phyloP scores from a whole-genome alignment of 768 basidiomycete species.

The Inosperma sp. region DNA sequence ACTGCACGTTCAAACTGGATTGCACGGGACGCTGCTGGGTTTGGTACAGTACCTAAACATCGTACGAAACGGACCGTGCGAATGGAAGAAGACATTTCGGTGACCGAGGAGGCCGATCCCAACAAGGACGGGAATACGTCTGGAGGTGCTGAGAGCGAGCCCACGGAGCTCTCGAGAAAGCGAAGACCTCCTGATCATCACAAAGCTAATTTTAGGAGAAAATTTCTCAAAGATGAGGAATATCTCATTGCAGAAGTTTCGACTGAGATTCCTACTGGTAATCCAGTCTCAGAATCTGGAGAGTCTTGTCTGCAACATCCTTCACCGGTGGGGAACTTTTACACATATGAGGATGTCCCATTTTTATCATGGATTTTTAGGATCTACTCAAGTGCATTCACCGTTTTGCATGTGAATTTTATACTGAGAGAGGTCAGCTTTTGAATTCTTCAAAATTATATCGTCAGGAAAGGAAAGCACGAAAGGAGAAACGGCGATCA shows the following conservation, averaged over 20 bases:
- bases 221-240: slow-evolving; percentile 46
- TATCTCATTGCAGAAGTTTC: slow-evolving; percentile 40
- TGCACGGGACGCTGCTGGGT: slow-evolving; percentile 61
- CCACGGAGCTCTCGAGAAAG: slow-evolving; percentile 15
- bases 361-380: slow-evolving; percentile 23
- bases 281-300: neutral
- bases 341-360: slow-evolving; percentile 4
- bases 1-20: slow-evolving; percentile 61
- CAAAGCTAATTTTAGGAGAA: slow-evolving; percentile 38
- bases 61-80: slow-evolving; percentile 15
- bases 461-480: slow-evolving; percentile 30
- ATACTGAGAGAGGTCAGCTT: slow-evolving; percentile 57
- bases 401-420: slow-evolving; percentile 47
- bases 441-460: slow-evolving; percentile 45
- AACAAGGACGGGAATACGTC: slow-evolving; percentile 13
- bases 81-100: slow-evolving; percentile 6
- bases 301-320: slow-evolving; percentile 32
- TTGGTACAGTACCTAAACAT: slow-evolving; percentile 33
- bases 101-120: slow-evolving; percentile 7
- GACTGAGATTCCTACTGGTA: neutral
- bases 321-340: slow-evolving; percentile 44
- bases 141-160: slow-evolving; percentile 14
- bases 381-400: slow-evolving; percentile 50
- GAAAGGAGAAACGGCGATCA: slow-evolving; percentile 8
- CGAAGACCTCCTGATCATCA: slow-evolving; percentile 23